phyloP scores from a whole-genome alignment of 768 basidiomycete genomes.

The Lentinus tigrinus region DNA sequence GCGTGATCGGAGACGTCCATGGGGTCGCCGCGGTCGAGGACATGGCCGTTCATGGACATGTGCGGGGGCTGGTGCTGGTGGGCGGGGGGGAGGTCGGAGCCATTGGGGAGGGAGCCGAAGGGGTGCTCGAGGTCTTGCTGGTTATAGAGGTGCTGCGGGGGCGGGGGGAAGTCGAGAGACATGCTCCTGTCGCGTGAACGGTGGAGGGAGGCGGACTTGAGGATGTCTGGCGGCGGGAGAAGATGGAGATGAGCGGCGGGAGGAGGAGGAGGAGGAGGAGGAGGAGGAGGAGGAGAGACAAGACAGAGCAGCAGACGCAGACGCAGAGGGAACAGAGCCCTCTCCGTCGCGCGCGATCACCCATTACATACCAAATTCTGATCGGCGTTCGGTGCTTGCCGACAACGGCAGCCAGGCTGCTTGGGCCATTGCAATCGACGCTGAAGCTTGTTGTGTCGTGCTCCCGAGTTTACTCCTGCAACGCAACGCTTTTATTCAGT shows the following conservation, averaged over 20 bases:
- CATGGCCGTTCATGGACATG: slow-evolving; percentile 36
- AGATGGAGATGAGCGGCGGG: slow-evolving; percentile 12
- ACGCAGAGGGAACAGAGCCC: neutral
- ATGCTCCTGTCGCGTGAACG: slow-evolving; percentile 39
- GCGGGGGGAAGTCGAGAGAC: slow-evolving; percentile 54
- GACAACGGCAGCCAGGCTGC: slow-evolving; percentile 38
- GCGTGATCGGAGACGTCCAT: slow-evolving; percentile 58
- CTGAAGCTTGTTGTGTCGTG: neutral
- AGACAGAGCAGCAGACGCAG: slow-evolving; percentile 4
- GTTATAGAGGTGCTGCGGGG: slow-evolving; percentile 47
- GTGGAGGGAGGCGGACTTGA: slow-evolving; percentile 37
- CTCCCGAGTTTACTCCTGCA: slow-evolving; percentile 13
- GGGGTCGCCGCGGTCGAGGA: slow-evolving; percentile 52
- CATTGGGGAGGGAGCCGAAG: slow-evolving; percentile 44
- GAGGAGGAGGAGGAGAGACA: slow-evolving; percentile 10
- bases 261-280: slow-evolving; percentile 9
- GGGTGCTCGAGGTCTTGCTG: slow-evolving; percentile 58
- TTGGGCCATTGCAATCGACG: slow-evolving; percentile 39
- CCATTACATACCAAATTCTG: slow-evolving; percentile 43
- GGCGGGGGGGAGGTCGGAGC: slow-evolving; percentile 5
- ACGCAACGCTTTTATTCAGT: neutral
- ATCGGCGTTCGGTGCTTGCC: slow-evolving; percentile 59
- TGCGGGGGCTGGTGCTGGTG: slow-evolving; percentile 33
- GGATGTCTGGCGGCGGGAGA: slow-evolving; percentile 35
- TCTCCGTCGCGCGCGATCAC: slow-evolving; percentile 25